Percentiles rank a stretch among this genome's conserved stretches.
These are phyloP conservation scores for Excoecaria cochinchinensis DNA, from an alignment of 345 rosid species.

Conservation along the genomic window DNA sequence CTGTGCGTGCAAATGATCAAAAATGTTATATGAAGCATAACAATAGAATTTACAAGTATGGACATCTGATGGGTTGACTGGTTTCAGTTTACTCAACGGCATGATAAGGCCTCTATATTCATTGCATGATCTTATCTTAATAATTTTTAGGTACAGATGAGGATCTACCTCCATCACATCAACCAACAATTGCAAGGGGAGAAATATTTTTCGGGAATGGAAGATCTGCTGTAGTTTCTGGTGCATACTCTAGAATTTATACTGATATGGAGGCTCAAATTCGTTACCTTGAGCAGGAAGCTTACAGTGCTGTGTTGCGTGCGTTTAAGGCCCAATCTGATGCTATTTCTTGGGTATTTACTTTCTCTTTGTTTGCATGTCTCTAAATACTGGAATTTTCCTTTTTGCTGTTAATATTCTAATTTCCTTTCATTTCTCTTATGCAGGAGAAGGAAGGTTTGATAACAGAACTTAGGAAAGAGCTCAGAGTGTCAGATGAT, in stretches of 20 bases:
- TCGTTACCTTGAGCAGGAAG: constrained; percentile 94
- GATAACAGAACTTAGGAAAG: constrained; percentile 93
- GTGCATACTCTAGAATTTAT: constrained; percentile 35
- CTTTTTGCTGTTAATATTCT: constrained; percentile 5
- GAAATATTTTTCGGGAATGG: constrained; percentile 37
- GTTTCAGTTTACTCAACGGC: neutral
- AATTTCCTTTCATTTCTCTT: neutral
- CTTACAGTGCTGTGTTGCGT: constrained; percentile 85
- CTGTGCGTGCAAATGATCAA: neutral
- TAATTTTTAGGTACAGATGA: constrained; percentile 43
- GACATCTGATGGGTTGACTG: neutral
- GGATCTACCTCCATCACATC: constrained; percentile 45
- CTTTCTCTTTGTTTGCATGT: constrained; percentile 13
- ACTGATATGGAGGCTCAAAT: constrained; percentile 83
- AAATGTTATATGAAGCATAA: neutral
- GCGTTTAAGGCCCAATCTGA: constrained; percentile 99
- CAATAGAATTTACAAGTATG: neutral
- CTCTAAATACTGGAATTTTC: neutral
- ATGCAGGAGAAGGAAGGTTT: constrained; percentile 86
- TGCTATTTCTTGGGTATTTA: constrained; percentile 91
- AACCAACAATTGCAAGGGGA: constrained; percentile 36
- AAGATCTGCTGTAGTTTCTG: constrained; percentile 40
- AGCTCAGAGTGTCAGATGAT: constrained; percentile 90
- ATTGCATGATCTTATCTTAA: neutral
- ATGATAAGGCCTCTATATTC: neutral